phyloP scores from a whole-genome alignment of 2,329 filamentous ascomycete genomes.

The Colletotrichum sp. region DNA sequence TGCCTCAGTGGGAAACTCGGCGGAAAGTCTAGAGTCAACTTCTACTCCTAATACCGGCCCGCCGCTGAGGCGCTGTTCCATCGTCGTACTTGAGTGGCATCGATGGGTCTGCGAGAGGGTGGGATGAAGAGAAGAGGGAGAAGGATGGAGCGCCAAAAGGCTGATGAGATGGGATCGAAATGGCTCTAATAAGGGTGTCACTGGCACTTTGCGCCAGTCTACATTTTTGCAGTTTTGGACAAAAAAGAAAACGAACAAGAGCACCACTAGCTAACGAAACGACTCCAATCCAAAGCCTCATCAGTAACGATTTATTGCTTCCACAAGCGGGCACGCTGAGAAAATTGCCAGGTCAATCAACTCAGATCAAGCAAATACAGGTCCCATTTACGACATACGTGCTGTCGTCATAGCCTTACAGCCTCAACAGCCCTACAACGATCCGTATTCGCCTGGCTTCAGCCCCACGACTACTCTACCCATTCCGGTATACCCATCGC shows the following conservation, averaged over 20 bases:
- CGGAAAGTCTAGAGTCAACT: neutral
- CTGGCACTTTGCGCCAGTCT: neutral
- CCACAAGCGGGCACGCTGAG: neutral
- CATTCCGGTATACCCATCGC: neutral
- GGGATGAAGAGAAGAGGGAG: neutral
- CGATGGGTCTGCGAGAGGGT: neutral
- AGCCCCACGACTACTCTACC: neutral
- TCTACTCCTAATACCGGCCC: neutral
- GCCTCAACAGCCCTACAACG: neutral
- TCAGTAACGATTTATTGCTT: neutral
- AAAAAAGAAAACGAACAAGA: neutral
- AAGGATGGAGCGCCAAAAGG: neutral
- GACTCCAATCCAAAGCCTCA: neutral
- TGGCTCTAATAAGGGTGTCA: neutral
- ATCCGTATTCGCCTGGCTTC: neutral
- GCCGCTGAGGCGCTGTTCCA: neutral
- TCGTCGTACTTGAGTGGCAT: neutral
- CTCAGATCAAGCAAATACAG: neutral
- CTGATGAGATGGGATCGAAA: neutral
- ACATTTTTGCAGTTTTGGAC: neutral
- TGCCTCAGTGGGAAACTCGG: neutral
- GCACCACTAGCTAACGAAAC: neutral
- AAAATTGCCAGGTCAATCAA: neutral
- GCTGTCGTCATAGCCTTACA: neutral
- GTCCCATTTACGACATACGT: neutral